Conservation (phyloP, 2,329 filamentous ascomycete genomes). For the Xylariaceae sp. region DNA sequence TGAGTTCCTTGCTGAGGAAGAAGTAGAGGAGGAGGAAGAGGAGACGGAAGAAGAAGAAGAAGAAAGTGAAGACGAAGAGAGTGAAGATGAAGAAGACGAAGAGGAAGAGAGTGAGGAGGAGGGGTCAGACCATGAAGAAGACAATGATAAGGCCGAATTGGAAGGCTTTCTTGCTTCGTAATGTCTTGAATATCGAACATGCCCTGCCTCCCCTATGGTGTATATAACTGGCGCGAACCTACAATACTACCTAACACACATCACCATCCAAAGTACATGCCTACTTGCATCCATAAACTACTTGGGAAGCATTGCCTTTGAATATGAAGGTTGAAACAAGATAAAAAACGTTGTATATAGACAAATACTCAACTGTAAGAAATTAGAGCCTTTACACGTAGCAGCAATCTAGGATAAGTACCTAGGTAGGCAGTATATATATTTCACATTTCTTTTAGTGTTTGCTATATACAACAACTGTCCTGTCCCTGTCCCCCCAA, state of each 20-base stretch:
- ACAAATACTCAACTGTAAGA: neutral
- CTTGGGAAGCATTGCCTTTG: too few relatives aligned
- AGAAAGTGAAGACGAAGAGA: slow-evolving; percentile 42
- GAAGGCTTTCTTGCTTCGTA: slow-evolving; percentile 35
- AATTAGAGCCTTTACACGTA: too few relatives aligned
- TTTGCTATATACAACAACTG: too few relatives aligned
- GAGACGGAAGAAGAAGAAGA: slow-evolving; percentile 50
- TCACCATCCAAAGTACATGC: neutral
- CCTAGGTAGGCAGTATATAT: too few relatives aligned
- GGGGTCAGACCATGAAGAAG: slow-evolving; percentile 35
- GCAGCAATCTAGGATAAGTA: too few relatives aligned
- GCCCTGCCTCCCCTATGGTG: neutral
- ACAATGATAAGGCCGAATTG: slow-evolving; percentile 39
- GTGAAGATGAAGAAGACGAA: slow-evolving; percentile 43
- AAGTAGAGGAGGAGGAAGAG: slow-evolving; percentile 48
- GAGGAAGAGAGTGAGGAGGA: slow-evolving; percentile 39
- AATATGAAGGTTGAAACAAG: neutral
- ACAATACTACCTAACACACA: too few relatives aligned
- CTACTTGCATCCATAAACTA: neutral
- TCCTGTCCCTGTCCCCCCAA: too few relatives aligned
- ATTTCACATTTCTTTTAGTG: too few relatives aligned
- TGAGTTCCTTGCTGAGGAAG: slow-evolving; percentile 79
- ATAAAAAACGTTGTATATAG: neutral
- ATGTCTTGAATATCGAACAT: slow-evolving; percentile 11
- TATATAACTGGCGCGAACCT: neutral